A percentile compares a stretch with the other conserved stretches of the same genome.
phyloP scores from a whole-genome alignment of 352 stramenopile genomes.

The Blastocystis sp. region DNA sequence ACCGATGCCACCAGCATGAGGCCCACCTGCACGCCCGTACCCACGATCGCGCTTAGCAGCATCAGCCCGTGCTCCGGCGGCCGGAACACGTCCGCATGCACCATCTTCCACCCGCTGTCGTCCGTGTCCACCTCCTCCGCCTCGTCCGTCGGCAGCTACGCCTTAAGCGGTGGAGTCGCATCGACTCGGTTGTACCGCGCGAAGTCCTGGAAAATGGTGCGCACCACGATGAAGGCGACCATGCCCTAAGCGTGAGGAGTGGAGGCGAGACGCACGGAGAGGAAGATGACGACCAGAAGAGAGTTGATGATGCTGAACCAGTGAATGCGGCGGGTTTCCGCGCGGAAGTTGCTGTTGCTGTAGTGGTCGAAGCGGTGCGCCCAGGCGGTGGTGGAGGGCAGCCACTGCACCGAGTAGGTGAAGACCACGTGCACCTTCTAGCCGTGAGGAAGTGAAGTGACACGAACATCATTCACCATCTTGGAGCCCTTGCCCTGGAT shows the following conservation, averaged over 20 bases:
- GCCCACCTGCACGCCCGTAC: conserved; percentile 93
- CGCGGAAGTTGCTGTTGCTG: conserved; percentile 83
- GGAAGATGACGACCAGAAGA: conserved; percentile 96
- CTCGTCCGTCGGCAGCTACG: conserved; percentile 85
- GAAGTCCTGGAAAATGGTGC: conserved; percentile 95
- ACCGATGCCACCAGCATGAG: conserved; percentile 91
- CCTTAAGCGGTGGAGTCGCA: neutral
- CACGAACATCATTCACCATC: conserved; percentile 70
- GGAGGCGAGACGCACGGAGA: conserved; percentile 75
- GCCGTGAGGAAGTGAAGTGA: neutral
- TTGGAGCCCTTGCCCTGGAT: conserved; percentile 75
- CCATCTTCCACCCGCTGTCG: conserved; percentile 95
- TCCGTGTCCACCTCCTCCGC: conserved; percentile 85
- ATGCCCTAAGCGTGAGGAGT: conserved; percentile 77
- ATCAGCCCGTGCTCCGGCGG: conserved; percentile 86
- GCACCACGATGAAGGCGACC: conserved; percentile 97
- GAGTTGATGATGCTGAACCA: conserved; percentile 99
- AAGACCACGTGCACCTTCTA: conserved; percentile 74
- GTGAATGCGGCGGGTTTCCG: conserved; percentile 86
- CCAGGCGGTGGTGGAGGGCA: conserved; percentile 90
- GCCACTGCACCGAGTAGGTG: conserved; percentile 97
- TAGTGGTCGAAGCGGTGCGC: conserved; percentile 98
- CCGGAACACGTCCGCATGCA: conserved; percentile 97
- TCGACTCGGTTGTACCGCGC: conserved; percentile 89
- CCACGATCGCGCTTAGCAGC: conserved; percentile 92